Percentiles rank a stretch among this genome's conserved stretches.
Evolutionary conservation across 2,329 filamentous ascomycete genomes (phyloP).

Genomic region (Pseudogymnoascus sp.): DNA sequence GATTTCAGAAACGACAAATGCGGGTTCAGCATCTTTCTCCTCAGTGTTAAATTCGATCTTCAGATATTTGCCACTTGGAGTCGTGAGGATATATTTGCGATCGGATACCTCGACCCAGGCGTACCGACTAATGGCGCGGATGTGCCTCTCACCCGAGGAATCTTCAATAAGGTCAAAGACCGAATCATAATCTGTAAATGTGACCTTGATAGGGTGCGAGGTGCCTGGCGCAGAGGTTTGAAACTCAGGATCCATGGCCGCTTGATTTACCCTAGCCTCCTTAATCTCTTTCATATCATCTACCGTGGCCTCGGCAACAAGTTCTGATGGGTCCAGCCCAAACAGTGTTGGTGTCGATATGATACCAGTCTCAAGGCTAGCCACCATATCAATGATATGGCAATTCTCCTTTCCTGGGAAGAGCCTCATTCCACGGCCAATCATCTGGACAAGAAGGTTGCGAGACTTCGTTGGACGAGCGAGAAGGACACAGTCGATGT

Average conservation of each 20-base stretch:
- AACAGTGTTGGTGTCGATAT: constrained; percentile 88
- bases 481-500: constrained; percentile 87
- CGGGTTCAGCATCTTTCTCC: constrained; percentile 27
- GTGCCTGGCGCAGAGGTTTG: not conserved
- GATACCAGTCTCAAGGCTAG: constrained; percentile 73
- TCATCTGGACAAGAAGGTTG: constrained; percentile 97
- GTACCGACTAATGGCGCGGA: constrained; percentile 64
- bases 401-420: constrained; percentile 76
- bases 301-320: constrained; percentile 60
- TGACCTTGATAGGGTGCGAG: constrained; percentile 36
- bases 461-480: constrained; percentile 82
- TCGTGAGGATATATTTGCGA: constrained; percentile 62
- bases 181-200: constrained; percentile 84
- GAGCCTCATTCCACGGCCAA: constrained; percentile 83
- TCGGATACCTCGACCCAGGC: constrained; percentile 77
- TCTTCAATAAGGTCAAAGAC: constrained; percentile 88
- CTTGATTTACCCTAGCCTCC: constrained; percentile 14
- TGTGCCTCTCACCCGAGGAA: constrained; percentile 67
- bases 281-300: constrained; percentile 48
- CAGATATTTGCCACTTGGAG: constrained; percentile 54
- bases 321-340: constrained; percentile 74
- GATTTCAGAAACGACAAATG: constrained; percentile 13
- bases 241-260: not conserved
- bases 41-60: constrained; percentile 38
- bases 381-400: constrained; percentile 94